Base-by-base conservation (phyloP, 2,329 filamentous ascomycete genomes). In the Epichloe amarillans region DNA sequence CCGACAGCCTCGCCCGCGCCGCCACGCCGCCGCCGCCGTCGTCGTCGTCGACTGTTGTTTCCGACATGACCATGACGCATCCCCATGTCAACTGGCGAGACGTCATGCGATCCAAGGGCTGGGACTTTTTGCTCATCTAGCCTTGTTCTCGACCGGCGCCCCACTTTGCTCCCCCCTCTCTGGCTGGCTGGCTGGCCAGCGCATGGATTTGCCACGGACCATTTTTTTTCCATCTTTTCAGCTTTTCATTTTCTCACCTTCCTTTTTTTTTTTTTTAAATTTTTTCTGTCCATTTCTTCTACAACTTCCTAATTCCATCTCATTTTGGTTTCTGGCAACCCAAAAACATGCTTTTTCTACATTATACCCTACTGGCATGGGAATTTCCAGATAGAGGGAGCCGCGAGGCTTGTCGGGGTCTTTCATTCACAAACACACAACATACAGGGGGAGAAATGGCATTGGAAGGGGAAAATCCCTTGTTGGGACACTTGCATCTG, bases 21-120 rank as follows among this genome's bases (percentile, higher is more conserved):
- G 66, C 64, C 62, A 62, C 63, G 44, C 65, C 66, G 19, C 62
- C 65, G 19, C 66, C 67, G 19, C 3, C 19, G 19, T 19, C 19
- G 19, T 21, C 19, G 39, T 8, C 23, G 39, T 8, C 23, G 23
- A 60, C 62, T 33, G 61, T 62, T 35, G 61, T 59, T 41, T 66
- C 66, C 35, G 66, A 69, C 52, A 65, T 64, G 52, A 21, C 21
- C 23, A 7, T 26, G 23, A 62, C 66, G 60, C 67, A 70, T 68
- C 82, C 80, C 64, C 84, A 84, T 71, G 80, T 95, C 69, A 89
- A 90, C 82, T 97, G 91, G 91, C 79, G 91, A 72, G 87, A 95
- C 70, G 80, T 91, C 64, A 95, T 96, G 89, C 81, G 80, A 70
- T 80, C 84, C 71, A 93, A 91, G 72, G 82, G 82, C 60, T 95